Conservation (phyloP, 345 rosid species). For the Lagerstroemia speciosa region DNA sequence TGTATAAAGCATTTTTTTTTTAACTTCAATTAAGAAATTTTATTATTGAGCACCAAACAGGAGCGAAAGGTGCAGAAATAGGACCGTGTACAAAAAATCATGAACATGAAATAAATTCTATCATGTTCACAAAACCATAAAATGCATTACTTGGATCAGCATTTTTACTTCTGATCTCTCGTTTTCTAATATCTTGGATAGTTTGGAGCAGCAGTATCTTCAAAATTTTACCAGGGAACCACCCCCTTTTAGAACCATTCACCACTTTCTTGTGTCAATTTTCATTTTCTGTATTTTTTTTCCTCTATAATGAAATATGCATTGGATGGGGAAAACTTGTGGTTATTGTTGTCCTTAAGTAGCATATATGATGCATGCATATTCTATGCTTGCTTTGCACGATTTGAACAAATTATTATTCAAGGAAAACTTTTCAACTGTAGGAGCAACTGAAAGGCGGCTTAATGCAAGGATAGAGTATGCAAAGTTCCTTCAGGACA, state of each 20-base stretch:
- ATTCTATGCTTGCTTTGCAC: not conserved
- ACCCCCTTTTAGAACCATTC: not conserved
- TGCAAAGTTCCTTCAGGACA: constrained; percentile 96
- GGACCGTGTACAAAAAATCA: no score
- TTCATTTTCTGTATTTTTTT: not conserved
- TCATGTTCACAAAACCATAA: no score
- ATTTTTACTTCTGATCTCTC: not conserved
- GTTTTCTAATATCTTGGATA: not conserved
- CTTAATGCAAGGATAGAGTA: constrained; percentile 89
- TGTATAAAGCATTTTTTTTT: no score
- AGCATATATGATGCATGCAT: not conserved
- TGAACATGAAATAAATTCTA: no score
- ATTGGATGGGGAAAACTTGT: not conserved
- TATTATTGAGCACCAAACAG: no score
- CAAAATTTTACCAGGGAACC: not conserved
- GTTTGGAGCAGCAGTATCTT: not conserved
- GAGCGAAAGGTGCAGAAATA: no score
- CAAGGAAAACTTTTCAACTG: constrained; percentile 19
- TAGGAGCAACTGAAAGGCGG: constrained; percentile 83
- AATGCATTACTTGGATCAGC: not conserved
- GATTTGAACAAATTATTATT: not conserved
- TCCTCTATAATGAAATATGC: not conserved
- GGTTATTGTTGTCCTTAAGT: not conserved
- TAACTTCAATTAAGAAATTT: no score
- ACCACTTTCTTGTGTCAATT: not conserved